Evolutionary conservation across 352 stramenopile genomes (phyloP).

Genomic region (Hyaloperonospora arabidopsidis): DNA sequence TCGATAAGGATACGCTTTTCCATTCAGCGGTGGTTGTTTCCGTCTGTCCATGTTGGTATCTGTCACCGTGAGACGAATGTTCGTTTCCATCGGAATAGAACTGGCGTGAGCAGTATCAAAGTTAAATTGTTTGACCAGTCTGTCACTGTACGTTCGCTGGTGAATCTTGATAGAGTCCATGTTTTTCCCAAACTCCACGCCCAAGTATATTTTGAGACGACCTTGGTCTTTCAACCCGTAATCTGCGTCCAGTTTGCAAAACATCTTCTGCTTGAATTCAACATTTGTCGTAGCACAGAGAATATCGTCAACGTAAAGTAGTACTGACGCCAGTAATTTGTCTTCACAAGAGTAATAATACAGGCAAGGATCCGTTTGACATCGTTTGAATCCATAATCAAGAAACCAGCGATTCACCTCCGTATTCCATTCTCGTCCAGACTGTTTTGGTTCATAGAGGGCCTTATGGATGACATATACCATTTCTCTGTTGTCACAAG

Average conservation of each 20-base stretch:
- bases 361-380: conserved; percentile 13
- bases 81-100: conserved; percentile 11
- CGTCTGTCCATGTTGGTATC: conserved; percentile 4
- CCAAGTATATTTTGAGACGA: conserved; percentile 7
- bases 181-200: conserved; percentile 11
- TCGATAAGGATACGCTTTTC: conserved; percentile 9
- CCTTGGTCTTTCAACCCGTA: conserved; percentile 27
- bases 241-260: conserved; percentile 8
- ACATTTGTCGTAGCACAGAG: conserved; percentile 20
- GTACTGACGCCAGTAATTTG: conserved; percentile 13
- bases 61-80: too few relatives aligned
- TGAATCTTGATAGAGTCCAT: background rate
- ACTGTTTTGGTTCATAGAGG: conserved; percentile 17
- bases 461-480: conserved; percentile 17
- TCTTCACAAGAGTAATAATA: conserved; percentile 9
- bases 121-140: conserved; percentile 5
- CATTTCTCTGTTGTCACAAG: conserved; percentile 8
- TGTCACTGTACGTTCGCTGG: background rate
- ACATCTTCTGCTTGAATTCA: conserved; percentile 15
- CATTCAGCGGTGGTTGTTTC: conserved; percentile 1
- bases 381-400: conserved; percentile 8
- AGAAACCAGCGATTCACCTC: conserved; percentile 18
- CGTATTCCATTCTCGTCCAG: conserved; percentile 16
- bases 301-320: conserved; percentile 24
- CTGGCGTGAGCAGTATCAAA: conserved; percentile 7